A percentile compares a stretch with the other conserved stretches of the same genome.
phyloP scores from a whole-genome alignment of 306 rosid genomes.

The Acacia confusa region DNA sequence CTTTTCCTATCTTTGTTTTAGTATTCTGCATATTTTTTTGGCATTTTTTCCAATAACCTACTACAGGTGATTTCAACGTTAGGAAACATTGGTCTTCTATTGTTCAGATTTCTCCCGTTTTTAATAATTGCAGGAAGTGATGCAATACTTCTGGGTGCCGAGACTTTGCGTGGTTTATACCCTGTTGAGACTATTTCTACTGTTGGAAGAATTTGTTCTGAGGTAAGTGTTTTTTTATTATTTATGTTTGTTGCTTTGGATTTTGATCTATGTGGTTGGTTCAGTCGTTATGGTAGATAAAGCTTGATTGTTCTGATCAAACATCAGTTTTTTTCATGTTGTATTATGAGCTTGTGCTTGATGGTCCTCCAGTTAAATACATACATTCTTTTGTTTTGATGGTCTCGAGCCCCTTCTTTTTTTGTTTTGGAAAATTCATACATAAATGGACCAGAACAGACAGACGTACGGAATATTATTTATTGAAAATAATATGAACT shows the following conservation, averaged over 20 bases:
- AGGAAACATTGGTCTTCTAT: not conserved
- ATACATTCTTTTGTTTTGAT: not conserved
- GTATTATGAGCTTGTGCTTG: conserved; percentile 22
- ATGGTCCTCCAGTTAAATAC: not conserved
- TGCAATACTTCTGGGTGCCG: conserved; percentile 98
- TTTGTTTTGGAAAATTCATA: not conserved
- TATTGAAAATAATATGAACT: conserved; percentile 2
- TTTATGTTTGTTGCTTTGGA: conserved; percentile 26
- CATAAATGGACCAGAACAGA: not conserved
- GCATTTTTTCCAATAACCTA: not conserved
- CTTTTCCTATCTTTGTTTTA: too few species aligned
- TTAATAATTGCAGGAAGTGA: conserved; percentile 79
- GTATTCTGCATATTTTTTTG: not conserved
- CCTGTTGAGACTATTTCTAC: conserved; percentile 92
- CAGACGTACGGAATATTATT: not conserved
- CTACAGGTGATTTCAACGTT: not conserved
- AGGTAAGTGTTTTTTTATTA: conserved; percentile 50
- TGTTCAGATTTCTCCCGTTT: not conserved
- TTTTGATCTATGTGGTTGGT: conserved; percentile 15
- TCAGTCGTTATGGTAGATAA: not conserved
- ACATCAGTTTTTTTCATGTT: not conserved
- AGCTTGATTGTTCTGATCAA: conserved; percentile 11
- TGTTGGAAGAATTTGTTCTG: conserved; percentile 89
- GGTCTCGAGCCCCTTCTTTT: not conserved
- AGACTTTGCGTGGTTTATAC: conserved; percentile 93